Evolutionary conservation across 1,284 basidiomycete species (phyloP).

Genomic region (Schizophyllum amplum): DNA sequence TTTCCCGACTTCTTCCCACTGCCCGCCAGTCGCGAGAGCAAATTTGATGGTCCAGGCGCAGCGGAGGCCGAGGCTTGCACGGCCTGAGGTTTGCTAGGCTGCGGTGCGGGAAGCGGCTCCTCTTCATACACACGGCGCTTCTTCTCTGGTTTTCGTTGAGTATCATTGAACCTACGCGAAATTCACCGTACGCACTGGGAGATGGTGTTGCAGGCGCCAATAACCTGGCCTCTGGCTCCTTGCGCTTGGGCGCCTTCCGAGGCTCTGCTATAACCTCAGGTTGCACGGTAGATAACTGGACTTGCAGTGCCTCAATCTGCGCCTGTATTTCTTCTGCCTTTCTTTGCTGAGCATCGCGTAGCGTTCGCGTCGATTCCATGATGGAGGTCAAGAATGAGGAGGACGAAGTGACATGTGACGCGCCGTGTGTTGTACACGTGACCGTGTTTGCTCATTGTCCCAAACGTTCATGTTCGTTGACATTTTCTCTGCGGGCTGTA

Average conservation of each 20-base stretch:
- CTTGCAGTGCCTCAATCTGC: slow-evolving; percentile 16
- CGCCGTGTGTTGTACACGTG: not conserved
- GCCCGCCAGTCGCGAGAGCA: slow-evolving; percentile 39
- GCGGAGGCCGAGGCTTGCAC: slow-evolving; percentile 13
- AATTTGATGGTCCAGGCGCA: slow-evolving; percentile 35
- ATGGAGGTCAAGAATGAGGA: slow-evolving; percentile 2
- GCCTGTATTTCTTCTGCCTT: slow-evolving; percentile 11
- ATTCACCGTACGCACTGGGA: slow-evolving; percentile 41
- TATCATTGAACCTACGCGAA: slow-evolving; percentile 10
- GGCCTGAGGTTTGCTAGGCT: not conserved
- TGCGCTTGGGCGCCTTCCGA: not conserved
- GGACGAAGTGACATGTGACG: slow-evolving; percentile 1
- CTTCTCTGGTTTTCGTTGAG: slow-evolving; percentile 32
- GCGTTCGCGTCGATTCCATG: slow-evolving; percentile 6
- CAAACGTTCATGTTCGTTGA: too few relatives aligned
- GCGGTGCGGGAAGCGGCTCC: slow-evolving; percentile 7
- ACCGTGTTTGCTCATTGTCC: too few relatives aligned
- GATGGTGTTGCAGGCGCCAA: slow-evolving; percentile 64
- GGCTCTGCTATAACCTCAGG: not conserved
- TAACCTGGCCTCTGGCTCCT: slow-evolving; percentile 27
- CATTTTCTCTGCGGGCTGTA: too few relatives aligned
- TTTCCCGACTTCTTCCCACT: slow-evolving; percentile 19
- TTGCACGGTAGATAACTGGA: slow-evolving; percentile 25
- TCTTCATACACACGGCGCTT: slow-evolving; percentile 19
- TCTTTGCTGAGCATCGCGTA: slow-evolving; percentile 6